Conservation (phyloP, 352 stramenopile genomes). For the Pythium dissimile region DNA sequence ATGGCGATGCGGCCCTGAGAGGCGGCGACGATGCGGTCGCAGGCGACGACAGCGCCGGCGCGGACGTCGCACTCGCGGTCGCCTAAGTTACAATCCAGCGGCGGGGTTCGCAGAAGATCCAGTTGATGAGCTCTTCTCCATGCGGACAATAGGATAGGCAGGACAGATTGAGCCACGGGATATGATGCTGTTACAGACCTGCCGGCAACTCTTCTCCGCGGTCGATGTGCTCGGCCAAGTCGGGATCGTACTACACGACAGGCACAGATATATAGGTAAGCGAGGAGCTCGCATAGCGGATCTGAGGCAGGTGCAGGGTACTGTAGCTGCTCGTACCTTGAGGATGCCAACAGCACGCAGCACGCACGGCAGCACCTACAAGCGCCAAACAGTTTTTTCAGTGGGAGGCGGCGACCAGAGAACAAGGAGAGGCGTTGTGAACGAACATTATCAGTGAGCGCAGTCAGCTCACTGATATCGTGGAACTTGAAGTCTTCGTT, state of each 20-base stretch:
- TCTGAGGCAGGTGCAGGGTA: too few relatives aligned
- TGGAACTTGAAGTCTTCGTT: slow-evolving; percentile 45
- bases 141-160: not conserved
- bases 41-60: slow-evolving; percentile 59
- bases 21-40: slow-evolving; percentile 56
- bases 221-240: slow-evolving; percentile 48
- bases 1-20: slow-evolving; percentile 43
- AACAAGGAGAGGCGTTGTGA: not conserved
- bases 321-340: slow-evolving; percentile 33
- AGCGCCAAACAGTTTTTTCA: not conserved
- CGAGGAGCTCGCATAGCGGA: not conserved
- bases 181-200: too few relatives aligned
- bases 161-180: too few relatives aligned
- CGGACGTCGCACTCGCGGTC: slow-evolving; percentile 63
- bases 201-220: slow-evolving; percentile 41
- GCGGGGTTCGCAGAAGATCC: not conserved
- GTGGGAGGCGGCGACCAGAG: not conserved
- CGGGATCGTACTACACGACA: slow-evolving; percentile 43
- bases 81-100: too few relatives aligned
- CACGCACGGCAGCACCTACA: slow-evolving; percentile 69
- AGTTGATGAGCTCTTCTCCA: not conserved
- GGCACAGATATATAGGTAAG: not conserved
- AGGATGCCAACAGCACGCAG: slow-evolving; percentile 65
- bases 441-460: slow-evolving; percentile 56
- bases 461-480: slow-evolving; percentile 63